phyloP scores from a whole-genome alignment of 1,284 basidiomycete genomes.

The Fomitopsis palustris region DNA sequence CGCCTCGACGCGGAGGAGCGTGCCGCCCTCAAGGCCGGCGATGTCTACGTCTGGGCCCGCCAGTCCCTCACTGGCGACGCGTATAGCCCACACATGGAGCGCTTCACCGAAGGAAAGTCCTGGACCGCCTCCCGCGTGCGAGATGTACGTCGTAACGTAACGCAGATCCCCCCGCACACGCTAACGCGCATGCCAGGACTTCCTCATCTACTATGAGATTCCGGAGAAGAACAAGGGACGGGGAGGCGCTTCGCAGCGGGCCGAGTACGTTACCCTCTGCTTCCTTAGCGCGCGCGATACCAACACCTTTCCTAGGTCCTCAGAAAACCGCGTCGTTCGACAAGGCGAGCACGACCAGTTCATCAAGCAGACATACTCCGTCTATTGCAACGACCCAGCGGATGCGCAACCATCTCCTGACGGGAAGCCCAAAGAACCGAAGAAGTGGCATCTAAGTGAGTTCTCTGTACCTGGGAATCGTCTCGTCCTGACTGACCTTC shows the following conservation, averaged over 20 bases:
- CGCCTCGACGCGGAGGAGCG: conserved; percentile 41
- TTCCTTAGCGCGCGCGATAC: not conserved
- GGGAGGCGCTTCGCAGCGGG: conserved; percentile 16
- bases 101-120: conserved; percentile 39
- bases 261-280: conserved; percentile 13
- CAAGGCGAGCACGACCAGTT: conserved; percentile 63
- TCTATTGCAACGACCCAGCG: conserved; percentile 35
- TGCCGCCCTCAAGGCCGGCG: conserved; percentile 35
- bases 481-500: conserved; percentile 10
- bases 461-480: conserved; percentile 2
- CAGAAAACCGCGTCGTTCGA: conserved; percentile 32
- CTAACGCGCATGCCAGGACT: conserved; percentile 28
- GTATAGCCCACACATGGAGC: conserved; percentile 38
- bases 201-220: conserved; percentile 42
- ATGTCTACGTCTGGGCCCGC: conserved; percentile 44
- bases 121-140: conserved; percentile 38
- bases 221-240: conserved; percentile 26
- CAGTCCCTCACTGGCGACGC: conserved; percentile 34
- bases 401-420: conserved; percentile 16
- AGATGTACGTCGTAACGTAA: conserved; percentile 25
- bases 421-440: conserved; percentile 32
- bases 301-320: conserved; percentile 16
- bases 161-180: not conserved
- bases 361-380: conserved; percentile 78
- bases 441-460: conserved; percentile 79